Base-by-base conservation (phyloP, 1,139 yeast species). In the Candida labiduridarum region DNA sequence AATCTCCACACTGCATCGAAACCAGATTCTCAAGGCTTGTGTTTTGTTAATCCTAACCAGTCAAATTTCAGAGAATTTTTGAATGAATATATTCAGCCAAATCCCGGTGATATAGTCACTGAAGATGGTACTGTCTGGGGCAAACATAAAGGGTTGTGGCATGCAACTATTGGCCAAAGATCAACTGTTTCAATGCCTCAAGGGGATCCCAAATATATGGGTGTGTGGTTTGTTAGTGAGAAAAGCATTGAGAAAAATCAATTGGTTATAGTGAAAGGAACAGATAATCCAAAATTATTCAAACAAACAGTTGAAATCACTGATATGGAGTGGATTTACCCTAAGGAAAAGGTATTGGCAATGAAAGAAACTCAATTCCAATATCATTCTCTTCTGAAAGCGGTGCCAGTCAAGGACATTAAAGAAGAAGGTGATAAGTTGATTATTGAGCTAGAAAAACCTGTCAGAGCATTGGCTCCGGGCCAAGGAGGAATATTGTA, bases 11-110 rank as follows among this genome's bases (percentile, higher is more conserved):
- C 41, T n/a, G 90, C 94, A 1, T 66, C 71, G 15, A 92, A 92
- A 60, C 95, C 91, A 0, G 99, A 94, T 63, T 90, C 97, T 0
- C 96, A 90, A 63, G 99, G 99, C 0, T 75, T 94, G 11, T 94
- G 99, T 64, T 94, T 94, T 72, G 97, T 94, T 8, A 83, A 86
- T 49, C 88, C 89, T 59, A 78, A 79, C 43, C 78, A 83, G 50
- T 34, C 46, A 11, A 80, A 85, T 52, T 92, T 95, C 67, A 77
- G 87, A 41, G 82, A 84, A 50, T 95, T 94, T 59, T 69, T 94
- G 38, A 74, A 79, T 52, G 95, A 92, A 54, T 94, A 87, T 61
- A 76, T 94, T 1, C 79, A 75, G 16, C 85, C 87, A 1, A 76
- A 75, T 4, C 90, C 91, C 1, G 98, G 98, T 0, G 79, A 88